Evolutionary conservation across 352 stramenopile species (phyloP).

Genomic region (Phytopythium ostracodes): DNA sequence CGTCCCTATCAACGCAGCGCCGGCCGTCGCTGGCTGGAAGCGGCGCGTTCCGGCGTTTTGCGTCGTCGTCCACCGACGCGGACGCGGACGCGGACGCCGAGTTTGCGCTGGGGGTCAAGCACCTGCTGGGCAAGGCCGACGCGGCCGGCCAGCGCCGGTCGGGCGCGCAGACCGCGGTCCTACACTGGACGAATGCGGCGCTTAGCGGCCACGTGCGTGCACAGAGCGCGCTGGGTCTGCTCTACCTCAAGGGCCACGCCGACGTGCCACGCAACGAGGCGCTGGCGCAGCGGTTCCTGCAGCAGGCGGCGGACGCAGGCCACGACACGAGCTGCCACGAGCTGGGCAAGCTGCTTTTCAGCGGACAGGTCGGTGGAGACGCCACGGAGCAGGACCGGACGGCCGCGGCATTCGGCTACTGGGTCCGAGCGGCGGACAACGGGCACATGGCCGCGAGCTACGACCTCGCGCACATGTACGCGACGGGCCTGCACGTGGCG

Average conservation of each 20-base stretch:
- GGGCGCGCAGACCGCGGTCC: slow-evolving; percentile 45
- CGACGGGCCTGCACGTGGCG: slow-evolving; percentile 57
- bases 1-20: not conserved
- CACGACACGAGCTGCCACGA: slow-evolving; percentile 72
- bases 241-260: slow-evolving; percentile 62
- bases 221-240: slow-evolving; percentile 60
- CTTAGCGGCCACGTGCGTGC: slow-evolving; percentile 67
- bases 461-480: slow-evolving; percentile 74
- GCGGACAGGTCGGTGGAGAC: not conserved
- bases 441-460: slow-evolving; percentile 74
- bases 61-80: not conserved
- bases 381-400: slow-evolving; percentile 22
- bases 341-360: slow-evolving; percentile 67
- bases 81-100: slow-evolving; percentile 39
- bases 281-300: slow-evolving; percentile 51
- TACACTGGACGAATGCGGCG: slow-evolving; percentile 78
- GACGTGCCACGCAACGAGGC: slow-evolving; percentile 39
- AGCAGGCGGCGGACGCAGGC: slow-evolving; percentile 58
- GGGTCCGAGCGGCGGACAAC: slow-evolving; percentile 44
- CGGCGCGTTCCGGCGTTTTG: not conserved
- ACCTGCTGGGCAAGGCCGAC: slow-evolving; percentile 41
- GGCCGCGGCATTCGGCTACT: slow-evolving; percentile 62
- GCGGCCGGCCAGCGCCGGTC: slow-evolving; percentile 15
- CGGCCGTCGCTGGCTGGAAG: not conserved
- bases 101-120: slow-evolving; percentile 60